phyloP scores from a whole-genome alignment of 2,329 filamentous ascomycete genomes.

The Trichoderma atroviride region DNA sequence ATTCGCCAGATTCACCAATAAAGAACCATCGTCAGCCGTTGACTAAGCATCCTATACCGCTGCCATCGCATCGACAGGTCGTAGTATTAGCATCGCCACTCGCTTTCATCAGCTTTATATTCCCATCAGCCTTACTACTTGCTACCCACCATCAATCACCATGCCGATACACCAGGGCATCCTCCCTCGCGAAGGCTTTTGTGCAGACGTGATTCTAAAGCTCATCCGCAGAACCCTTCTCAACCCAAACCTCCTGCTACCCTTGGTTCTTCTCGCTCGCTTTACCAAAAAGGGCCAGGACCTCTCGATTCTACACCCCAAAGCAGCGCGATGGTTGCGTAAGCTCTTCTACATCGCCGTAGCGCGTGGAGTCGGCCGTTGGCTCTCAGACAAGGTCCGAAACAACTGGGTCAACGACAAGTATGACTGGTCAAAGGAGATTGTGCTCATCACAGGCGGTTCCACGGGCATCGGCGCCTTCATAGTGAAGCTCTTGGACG shows the following conservation, averaged over 20 bases:
- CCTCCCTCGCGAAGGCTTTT: constrained; percentile 61
- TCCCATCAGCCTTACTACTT: not conserved
- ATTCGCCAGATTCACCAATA: not conserved
- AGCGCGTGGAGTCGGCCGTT: constrained; percentile 35
- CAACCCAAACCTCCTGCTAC: constrained; percentile 66
- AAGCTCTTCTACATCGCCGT: constrained; percentile 39
- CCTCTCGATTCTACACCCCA: constrained; percentile 55
- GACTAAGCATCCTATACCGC: not conserved
- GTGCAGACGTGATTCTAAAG: constrained; percentile 60
- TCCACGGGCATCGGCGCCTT: constrained; percentile 71
- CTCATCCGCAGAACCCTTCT: constrained; percentile 63
- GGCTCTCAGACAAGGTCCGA: constrained; percentile 39
- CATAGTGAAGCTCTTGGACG: constrained; percentile 66
- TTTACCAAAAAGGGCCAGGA: constrained; percentile 65
- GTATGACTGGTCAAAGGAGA: constrained; percentile 69
- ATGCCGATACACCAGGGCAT: constrained; percentile 54
- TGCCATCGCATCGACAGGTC: not conserved
- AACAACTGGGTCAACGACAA: constrained; percentile 44
- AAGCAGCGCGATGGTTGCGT: constrained; percentile 52
- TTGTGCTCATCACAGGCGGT: constrained; percentile 75
- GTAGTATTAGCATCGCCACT: not conserved
- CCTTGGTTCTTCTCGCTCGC: constrained; percentile 63
- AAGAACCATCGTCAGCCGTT: not conserved
- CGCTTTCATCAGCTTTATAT: not conserved
- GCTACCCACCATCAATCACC: constrained; percentile 28